A percentile compares a stretch with the other conserved stretches of the same genome.
These are phyloP conservation scores for Mycena crocata DNA, from an alignment of 768 basidiomycete genomes.

Conservation along the genomic window DNA sequence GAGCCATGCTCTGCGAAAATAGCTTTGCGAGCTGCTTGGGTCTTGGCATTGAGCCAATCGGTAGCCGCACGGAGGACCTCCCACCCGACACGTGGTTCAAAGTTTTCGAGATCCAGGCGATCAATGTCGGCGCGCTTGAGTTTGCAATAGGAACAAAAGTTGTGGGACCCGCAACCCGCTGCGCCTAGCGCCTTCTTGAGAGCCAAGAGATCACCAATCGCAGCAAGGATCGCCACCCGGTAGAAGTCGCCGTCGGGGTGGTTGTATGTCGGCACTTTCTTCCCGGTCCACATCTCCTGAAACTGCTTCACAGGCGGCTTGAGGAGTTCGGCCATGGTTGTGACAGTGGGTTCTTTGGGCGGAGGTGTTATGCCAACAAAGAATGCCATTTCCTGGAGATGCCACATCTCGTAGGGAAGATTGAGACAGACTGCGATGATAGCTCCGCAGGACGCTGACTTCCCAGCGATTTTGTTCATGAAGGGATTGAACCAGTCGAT, in stretches of 20 bases:
- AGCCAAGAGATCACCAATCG: slow-evolving; percentile 31
- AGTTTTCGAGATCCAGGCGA: slow-evolving; percentile 28
- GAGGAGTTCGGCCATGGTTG: slow-evolving; percentile 13
- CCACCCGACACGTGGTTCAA: slow-evolving; percentile 6
- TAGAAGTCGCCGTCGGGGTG: slow-evolving; percentile 30
- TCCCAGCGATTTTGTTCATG: slow-evolving; percentile 33
- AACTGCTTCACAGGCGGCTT: slow-evolving; percentile 18
- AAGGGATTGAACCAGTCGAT: slow-evolving; percentile 39
- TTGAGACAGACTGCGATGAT: slow-evolving; percentile 40
- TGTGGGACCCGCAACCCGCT: slow-evolving; percentile 10
- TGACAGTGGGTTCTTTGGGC: slow-evolving; percentile 22
- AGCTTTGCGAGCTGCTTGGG: slow-evolving; percentile 8
- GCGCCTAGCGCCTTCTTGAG: slow-evolving; percentile 31
- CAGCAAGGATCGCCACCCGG: slow-evolving; percentile 22
- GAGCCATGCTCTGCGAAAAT: slow-evolving; percentile 20
- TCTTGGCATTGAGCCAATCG: slow-evolving; percentile 26
- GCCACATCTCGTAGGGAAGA: slow-evolving; percentile 36
- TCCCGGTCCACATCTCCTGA: slow-evolving; percentile 22
- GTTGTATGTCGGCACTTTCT: slow-evolving; percentile 16
- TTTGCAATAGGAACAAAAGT: slow-evolving; percentile 37
- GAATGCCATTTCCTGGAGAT: slow-evolving; percentile 34
- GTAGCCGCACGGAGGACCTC: slow-evolving; percentile 22
- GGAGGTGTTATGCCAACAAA: slow-evolving; percentile 36
- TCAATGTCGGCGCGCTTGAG: slow-evolving; percentile 15
- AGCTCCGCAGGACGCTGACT: slow-evolving; percentile 22